These are phyloP conservation scores for Exophiala alcalophila DNA, from an alignment of 2,329 filamentous ascomycete species.

Conservation along the genomic window DNA sequence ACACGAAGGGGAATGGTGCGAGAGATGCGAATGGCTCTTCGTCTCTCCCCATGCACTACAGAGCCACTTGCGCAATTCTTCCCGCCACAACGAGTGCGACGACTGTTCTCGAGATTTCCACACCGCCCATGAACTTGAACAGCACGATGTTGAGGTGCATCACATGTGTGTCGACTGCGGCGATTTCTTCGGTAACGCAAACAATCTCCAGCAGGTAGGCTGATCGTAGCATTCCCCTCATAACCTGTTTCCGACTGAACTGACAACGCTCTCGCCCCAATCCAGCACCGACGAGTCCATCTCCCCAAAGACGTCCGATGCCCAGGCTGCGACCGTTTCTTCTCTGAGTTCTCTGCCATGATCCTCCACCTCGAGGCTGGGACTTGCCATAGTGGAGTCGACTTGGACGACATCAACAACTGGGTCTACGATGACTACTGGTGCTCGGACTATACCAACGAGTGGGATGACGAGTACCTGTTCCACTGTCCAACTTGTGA, in stretches of 20 bases:
- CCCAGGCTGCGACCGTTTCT: slow-evolving; percentile 27
- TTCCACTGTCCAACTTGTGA: slow-evolving; percentile 27
- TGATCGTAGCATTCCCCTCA: too few relatives aligned
- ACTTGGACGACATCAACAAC: slow-evolving; percentile 13
- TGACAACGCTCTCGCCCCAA: too few relatives aligned
- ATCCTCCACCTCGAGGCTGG: slow-evolving; percentile 32
- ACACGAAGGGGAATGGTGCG: slow-evolving; percentile 23
- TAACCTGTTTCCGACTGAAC: too few relatives aligned
- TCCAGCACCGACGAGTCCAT: slow-evolving; percentile 29
- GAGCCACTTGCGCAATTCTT: slow-evolving; percentile 11
- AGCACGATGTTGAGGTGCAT: slow-evolving; percentile 18
- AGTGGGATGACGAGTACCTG: slow-evolving; percentile 1
- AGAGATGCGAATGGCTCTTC: slow-evolving; percentile 20
- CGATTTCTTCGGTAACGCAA: slow-evolving; percentile 17
- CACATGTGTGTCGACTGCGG: slow-evolving; percentile 22
- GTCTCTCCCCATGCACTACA: slow-evolving; percentile 9
- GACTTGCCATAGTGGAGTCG: slow-evolving; percentile 20
- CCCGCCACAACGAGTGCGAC: slow-evolving; percentile 11
- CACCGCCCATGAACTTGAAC: slow-evolving; percentile 3
- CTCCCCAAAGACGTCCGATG: slow-evolving; percentile 21
- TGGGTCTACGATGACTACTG: slow-evolving; percentile 10
- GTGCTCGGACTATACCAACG: neutral
- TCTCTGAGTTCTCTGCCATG: slow-evolving; percentile 30
- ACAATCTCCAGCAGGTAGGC: slow-evolving; percentile 28
- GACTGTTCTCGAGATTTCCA: slow-evolving; percentile 6